Conservation (phyloP, 768 basidiomycete species). For the Phanerochaete carnosa region DNA sequence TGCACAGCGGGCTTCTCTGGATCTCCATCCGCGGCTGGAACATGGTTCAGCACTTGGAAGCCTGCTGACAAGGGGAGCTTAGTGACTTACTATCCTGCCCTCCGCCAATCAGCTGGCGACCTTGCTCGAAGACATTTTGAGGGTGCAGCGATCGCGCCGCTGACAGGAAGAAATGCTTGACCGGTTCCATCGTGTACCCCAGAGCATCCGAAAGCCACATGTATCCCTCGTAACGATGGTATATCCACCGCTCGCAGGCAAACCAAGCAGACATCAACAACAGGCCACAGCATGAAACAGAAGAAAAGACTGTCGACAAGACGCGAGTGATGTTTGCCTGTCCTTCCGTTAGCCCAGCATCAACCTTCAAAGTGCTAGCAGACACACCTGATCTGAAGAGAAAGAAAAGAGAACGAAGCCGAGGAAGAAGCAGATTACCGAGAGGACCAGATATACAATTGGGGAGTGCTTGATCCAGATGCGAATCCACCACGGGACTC, state of each 20-base stretch:
- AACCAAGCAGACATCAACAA: constrained; percentile 6
- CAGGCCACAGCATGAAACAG: constrained; percentile 1
- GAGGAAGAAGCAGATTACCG: constrained; percentile 73
- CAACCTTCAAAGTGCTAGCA: neutral
- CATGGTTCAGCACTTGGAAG: neutral
- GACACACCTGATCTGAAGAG: constrained; percentile 58
- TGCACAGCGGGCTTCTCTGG: neutral
- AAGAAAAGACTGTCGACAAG: constrained; percentile 3
- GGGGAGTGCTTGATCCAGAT: constrained; percentile 83
- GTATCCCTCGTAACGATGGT: neutral
- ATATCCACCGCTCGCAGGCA: constrained; percentile 5
- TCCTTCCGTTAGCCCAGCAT: too few relatives aligned
- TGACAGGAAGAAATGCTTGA: neutral
- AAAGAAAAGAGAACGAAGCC: constrained; percentile 72
- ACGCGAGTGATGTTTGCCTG: constrained; percentile 4
- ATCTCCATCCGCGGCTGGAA: neutral
- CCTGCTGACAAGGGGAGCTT: neutral
- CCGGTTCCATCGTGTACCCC: neutral
- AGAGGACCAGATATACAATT: constrained; percentile 73
- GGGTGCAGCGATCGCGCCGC: neutral
- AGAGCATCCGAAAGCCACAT: constrained; percentile 4
- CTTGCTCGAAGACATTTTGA: neutral
- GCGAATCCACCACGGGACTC: constrained; percentile 72
- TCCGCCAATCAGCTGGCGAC: neutral
- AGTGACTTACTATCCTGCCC: neutral